These are phyloP conservation scores for Penicillium hordei DNA, from an alignment of 2,329 filamentous ascomycete species.

Conservation along the genomic window DNA sequence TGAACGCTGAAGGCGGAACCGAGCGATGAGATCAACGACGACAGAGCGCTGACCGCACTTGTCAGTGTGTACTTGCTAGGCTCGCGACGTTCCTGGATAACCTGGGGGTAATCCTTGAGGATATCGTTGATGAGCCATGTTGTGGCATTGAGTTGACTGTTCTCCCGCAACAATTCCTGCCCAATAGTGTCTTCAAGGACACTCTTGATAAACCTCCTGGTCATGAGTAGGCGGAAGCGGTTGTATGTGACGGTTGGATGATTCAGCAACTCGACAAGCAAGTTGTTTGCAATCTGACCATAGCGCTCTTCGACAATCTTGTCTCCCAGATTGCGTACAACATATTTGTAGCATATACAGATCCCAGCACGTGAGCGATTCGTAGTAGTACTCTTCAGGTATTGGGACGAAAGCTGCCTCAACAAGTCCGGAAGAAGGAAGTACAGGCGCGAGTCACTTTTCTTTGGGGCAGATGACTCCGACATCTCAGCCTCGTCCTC, in stretches of 20 bases:
- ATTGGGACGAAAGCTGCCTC: slow-evolving; percentile 75
- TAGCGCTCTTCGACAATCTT: slow-evolving; percentile 82
- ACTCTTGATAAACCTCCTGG: slow-evolving; percentile 78
- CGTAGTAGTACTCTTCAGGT: slow-evolving; percentile 72
- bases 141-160: slow-evolving; percentile 79
- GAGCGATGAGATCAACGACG: slow-evolving; percentile 73
- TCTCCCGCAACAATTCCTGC: slow-evolving; percentile 79
- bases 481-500: slow-evolving; percentile 72
- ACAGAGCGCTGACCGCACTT: slow-evolving; percentile 73
- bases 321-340: slow-evolving; percentile 76
- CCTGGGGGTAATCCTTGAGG: slow-evolving; percentile 91
- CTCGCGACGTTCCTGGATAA: slow-evolving; percentile 80
- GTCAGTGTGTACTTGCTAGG: slow-evolving; percentile 84
- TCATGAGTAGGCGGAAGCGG: slow-evolving; percentile 81
- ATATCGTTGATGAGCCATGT: slow-evolving; percentile 81
- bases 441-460: slow-evolving; percentile 66
- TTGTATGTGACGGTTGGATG: slow-evolving; percentile 75
- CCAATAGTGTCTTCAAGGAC: slow-evolving; percentile 83
- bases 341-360: slow-evolving; percentile 79
- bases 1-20: slow-evolving; percentile 79
- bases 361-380: slow-evolving; percentile 81
- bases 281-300: slow-evolving; percentile 72
- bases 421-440: slow-evolving; percentile 77
- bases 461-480: slow-evolving; percentile 74
- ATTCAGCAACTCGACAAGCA: slow-evolving; percentile 77